Evolutionary conservation across 148 eudicot species (phyloP).

Genomic region (Fallopia convolvulus): DNA sequence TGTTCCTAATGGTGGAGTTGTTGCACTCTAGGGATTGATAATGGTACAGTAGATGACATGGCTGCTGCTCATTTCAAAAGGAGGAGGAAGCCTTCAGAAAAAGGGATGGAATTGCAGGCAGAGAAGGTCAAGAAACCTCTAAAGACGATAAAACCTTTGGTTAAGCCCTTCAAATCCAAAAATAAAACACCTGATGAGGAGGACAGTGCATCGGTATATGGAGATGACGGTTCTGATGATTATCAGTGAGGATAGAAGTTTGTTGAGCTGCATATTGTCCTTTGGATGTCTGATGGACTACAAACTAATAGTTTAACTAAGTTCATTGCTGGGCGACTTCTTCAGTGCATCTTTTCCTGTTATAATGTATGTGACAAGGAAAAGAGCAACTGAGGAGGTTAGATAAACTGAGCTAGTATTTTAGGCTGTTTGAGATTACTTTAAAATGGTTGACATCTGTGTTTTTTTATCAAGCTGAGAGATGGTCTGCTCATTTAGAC

Average conservation of each 20-base stretch:
- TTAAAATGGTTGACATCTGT: background rate
- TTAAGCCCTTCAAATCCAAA: constrained; percentile 24
- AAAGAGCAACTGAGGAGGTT: background rate
- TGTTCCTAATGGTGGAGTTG: background rate
- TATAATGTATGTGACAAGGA: background rate
- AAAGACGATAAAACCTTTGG: constrained; percentile 25
- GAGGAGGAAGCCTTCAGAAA: constrained; percentile 77
- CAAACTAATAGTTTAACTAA: background rate
- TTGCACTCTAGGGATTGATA: constrained; percentile 39
- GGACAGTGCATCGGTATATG: constrained; percentile 16
- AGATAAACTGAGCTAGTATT: background rate
- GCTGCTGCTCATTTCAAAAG: constrained; percentile 56
- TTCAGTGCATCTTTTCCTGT: background rate
- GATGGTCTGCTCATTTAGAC: too few species aligned
- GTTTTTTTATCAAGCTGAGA: too few species aligned
- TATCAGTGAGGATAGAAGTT: constrained; percentile 6
- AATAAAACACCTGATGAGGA: constrained; percentile 20
- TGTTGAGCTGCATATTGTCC: background rate
- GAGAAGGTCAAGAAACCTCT: constrained; percentile 57
- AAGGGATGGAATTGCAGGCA: constrained; percentile 58
- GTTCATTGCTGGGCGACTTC: background rate
- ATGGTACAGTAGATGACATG: constrained; percentile 59
- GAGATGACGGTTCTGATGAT: constrained; percentile 23
- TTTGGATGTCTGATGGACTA: background rate
- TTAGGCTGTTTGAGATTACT: background rate